Base-by-base conservation (phyloP, 495 filamentous ascomycete genomes). In the Astrocystis sublimbata region DNA sequence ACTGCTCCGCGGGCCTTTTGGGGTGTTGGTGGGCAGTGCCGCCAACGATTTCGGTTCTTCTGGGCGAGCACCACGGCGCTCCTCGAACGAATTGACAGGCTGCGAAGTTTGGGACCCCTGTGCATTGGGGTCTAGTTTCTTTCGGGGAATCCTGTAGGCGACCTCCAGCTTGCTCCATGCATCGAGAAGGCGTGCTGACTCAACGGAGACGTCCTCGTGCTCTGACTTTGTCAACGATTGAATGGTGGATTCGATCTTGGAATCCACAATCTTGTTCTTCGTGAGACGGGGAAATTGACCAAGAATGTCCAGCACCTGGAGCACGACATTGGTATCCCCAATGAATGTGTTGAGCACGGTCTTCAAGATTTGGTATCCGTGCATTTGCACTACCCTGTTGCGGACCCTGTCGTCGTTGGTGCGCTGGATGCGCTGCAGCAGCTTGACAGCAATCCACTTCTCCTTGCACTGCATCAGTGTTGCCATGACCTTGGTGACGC, bases 401-500 rank as follows among this genome's bases (percentile, higher is more conserved):
- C 88, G 86, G 41, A 97, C 91, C 55, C 87, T 84, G 68, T 97
- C 93, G 62, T 97, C 92, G 50, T 94, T 87, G 73, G 89, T 90
- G n/a, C 83, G 85, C 72, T 97, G 92, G 57, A 99, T 90, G 42
- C 94, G 92, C 38, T 85, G 83, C 15, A 99, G 86, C 56, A 99
- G 79, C 78, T 97, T 98, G 78, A 96, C 92, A 10, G 91, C 90
- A 73, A 99, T 97, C 96, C 96, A 99, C 68, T 97, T 97, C 82
- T 99, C 94, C 76, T 94, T 93, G 81, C 92, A 97, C 74, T 97
- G 93, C 85, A 96, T 91, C 61, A 99, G 88, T n/a, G 92, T 89
- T 6, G 92, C 92, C 93, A 99, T 98, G 75, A 99, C 93, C 74
- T 96, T 96, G 67, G 89, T 96, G 66, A 98, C 94, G 58, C 89